phyloP scores from a whole-genome alignment of 495 filamentous ascomycete species.

The Jackrogersella minutella region DNA sequence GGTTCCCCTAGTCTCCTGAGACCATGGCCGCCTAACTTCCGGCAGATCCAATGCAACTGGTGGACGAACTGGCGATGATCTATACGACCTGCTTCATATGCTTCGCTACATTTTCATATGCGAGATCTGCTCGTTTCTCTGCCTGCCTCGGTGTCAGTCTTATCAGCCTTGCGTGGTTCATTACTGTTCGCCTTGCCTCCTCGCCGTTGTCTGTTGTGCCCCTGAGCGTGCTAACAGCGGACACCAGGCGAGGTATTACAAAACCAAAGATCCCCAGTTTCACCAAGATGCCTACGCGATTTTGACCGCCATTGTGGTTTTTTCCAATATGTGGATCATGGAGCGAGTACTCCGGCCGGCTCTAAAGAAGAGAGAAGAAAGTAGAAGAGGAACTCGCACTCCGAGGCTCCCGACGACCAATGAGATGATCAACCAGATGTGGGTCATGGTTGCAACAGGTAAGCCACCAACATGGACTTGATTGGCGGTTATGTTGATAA shows the following conservation, averaged over 20 bases:
- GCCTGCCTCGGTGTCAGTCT: slow-evolving; percentile 67
- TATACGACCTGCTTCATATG: slow-evolving; percentile 95
- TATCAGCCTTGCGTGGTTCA: slow-evolving; percentile 72
- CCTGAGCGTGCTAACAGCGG: slow-evolving; percentile 30
- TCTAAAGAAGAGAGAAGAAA: slow-evolving; percentile 52
- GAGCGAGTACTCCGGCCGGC: slow-evolving; percentile 75
- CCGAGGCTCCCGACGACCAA: slow-evolving; percentile 59
- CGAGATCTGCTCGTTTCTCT: slow-evolving; percentile 61
- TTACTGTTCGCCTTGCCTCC: slow-evolving; percentile 63
- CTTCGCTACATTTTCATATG: slow-evolving; percentile 85
- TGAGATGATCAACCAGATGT: slow-evolving; percentile 81
- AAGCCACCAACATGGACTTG: slow-evolving; percentile 23
- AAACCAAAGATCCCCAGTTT: slow-evolving; percentile 89
- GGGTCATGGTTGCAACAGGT: slow-evolving; percentile 57
- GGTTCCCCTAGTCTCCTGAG: slow-evolving; percentile 10
- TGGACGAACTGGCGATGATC: slow-evolving; percentile 97
- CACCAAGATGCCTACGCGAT: slow-evolving; percentile 89
- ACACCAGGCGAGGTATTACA: slow-evolving; percentile 81
- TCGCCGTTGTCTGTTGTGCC: background rate
- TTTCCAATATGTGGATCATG: slow-evolving; percentile 90
- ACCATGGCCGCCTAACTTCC: slow-evolving; percentile 25
- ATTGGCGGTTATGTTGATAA: slow-evolving; percentile 15
- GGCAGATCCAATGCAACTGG: slow-evolving; percentile 94
- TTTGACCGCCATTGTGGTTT: slow-evolving; percentile 78
- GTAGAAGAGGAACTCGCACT: slow-evolving; percentile 58